These are phyloP conservation scores for Psilocybe mexicana DNA, from an alignment of 1,284 basidiomycete genomes.

Conservation along the genomic window DNA sequence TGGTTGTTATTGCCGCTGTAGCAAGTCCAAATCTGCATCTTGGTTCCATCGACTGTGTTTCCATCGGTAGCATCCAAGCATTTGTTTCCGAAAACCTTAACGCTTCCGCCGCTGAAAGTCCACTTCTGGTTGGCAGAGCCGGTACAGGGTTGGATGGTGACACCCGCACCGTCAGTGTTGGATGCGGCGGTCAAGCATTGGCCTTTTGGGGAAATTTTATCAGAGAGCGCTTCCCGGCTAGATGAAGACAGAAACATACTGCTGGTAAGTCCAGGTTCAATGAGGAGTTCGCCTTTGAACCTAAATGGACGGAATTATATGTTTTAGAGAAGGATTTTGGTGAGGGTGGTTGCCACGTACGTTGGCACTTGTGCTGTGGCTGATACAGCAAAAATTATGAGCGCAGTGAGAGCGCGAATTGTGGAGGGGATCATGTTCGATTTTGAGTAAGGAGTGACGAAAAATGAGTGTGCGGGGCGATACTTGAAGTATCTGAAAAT, in stretches of 20 bases:
- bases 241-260: slow-evolving; percentile 25
- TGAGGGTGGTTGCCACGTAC: slow-evolving; percentile 20
- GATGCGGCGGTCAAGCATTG: slow-evolving; percentile 51
- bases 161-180: slow-evolving; percentile 45
- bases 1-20: slow-evolving; percentile 38
- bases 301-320: slow-evolving; percentile 20
- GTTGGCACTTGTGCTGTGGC: slow-evolving; percentile 27
- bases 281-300: slow-evolving; percentile 38
- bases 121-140: slow-evolving; percentile 44
- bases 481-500: neutral
- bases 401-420: slow-evolving; percentile 14
- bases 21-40: slow-evolving; percentile 52
- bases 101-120: slow-evolving; percentile 42
- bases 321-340: neutral
- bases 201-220: slow-evolving; percentile 23
- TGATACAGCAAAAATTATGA: slow-evolving; percentile 19
- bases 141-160: slow-evolving; percentile 46
- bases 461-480: slow-evolving; percentile 18
- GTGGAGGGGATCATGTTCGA: slow-evolving; percentile 14
- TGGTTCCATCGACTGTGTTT: slow-evolving; percentile 38
- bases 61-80: slow-evolving; percentile 49
- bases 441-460: slow-evolving; percentile 10
- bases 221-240: neutral
- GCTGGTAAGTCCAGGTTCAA: slow-evolving; percentile 41
- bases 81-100: slow-evolving; percentile 46